Evolutionary conservation across 176 grass and related monocot species (phyloP), one percentile per base, ranked within the genome.

Genomic region (Alopecurus myosuroides): DNA sequence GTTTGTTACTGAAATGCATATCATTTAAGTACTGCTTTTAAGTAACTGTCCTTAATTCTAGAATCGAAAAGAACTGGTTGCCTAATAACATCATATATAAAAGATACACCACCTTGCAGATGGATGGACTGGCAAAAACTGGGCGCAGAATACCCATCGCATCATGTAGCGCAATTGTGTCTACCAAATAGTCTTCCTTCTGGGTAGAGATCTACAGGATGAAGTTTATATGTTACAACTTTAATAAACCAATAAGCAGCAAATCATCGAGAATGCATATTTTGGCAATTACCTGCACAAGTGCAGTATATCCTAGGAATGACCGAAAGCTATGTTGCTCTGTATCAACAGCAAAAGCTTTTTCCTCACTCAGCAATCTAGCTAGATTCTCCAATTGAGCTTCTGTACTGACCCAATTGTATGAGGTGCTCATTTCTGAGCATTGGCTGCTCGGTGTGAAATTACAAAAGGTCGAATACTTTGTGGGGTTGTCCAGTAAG

Each of bases 321-420:
- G 96, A 98, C 20, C 91, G 89, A 72, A 98, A 56, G 81, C 93
- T 95, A 85, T 98, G 93, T 80, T 98, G 96, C 83, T 98, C 96
- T 39, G 93, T 98, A 79, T 98, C 96, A 85, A 98, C 93, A 55
- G 89, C 87, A 83, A 98, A 95, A 68, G 84, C 76, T 74, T 62
- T 86, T 74, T 98, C 85, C 49, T 82, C 48, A 57, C 81, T 78
- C 25, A 98, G 70, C 69, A 95, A 65, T 31, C 35, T 81, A 22
- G 77, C 83, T 58, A 98, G 78, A 42, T 80, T 26, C 22, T 98
- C 83, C 35, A 98, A 82, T 76, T 98, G 88, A 84, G 71, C 52
- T 79, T 95, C 83, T 88, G 93, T 98, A 77, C 92, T 48, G 69
- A 98, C 76, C 96, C 96, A 98, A 79, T 82, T 89, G 84, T 88